These are phyloP conservation scores for Colletotrichum spaethianum DNA, from an alignment of 2,329 filamentous ascomycete species.

Conservation along the genomic window DNA sequence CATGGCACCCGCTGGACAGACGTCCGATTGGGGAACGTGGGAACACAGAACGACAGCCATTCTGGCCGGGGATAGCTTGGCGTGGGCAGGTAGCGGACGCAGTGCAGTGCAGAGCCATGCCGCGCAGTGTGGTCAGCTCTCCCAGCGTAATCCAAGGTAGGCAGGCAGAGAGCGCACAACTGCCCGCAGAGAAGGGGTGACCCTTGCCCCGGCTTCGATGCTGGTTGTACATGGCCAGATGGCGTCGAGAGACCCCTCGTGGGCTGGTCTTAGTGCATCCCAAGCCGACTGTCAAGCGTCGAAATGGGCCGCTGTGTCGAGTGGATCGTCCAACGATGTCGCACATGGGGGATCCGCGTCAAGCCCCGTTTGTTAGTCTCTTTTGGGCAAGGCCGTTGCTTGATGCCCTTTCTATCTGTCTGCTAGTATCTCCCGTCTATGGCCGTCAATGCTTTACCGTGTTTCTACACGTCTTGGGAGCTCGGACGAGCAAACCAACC, in stretches of 20 bases:
- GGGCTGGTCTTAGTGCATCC: conserved; percentile 25
- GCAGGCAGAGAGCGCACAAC: neutral
- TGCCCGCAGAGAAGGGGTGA: conserved; percentile 11
- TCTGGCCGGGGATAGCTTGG: conserved; percentile 28
- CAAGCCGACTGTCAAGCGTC: conserved; percentile 25
- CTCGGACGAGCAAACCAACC: conserved; percentile 11
- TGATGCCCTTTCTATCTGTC: conserved; percentile 22
- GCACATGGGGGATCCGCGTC: conserved; percentile 39
- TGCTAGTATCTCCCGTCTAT: conserved; percentile 1
- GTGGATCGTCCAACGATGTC: conserved; percentile 40
- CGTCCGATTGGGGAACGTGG: conserved; percentile 28
- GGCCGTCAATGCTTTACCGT: conserved; percentile 12
- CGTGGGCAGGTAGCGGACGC: conserved; percentile 7
- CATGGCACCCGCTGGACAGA: conserved; percentile 29
- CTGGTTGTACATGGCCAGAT: conserved; percentile 23
- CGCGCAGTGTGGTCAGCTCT: conserved; percentile 9
- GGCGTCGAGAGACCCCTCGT: conserved; percentile 28
- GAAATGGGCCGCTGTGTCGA: conserved; percentile 18
- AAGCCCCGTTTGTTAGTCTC: conserved; percentile 31
- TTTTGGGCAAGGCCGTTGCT: conserved; percentile 32
- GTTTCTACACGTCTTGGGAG: conserved; percentile 1
- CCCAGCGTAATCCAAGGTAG: conserved; percentile 9
- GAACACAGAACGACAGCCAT: conserved; percentile 26
- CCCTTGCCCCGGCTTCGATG: conserved; percentile 20
- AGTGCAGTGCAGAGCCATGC: conserved; percentile 19